Base-by-base conservation (phyloP, 805 yeast species). In the Suhomyces xylopsoci region DNA sequence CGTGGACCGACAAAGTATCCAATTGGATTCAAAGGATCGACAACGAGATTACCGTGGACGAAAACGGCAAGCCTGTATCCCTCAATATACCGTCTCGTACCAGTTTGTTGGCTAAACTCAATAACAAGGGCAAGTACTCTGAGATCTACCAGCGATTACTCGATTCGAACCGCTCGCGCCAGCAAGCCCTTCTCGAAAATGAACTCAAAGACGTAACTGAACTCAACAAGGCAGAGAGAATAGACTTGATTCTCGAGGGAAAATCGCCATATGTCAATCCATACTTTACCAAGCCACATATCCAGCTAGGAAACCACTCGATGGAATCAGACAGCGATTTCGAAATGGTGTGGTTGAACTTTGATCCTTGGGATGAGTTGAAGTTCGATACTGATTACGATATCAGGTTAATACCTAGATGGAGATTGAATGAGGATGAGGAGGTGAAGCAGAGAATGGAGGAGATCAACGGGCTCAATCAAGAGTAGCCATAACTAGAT, bases 361-460 rank as follows among this genome's bases (percentile, higher is more conserved):
- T 75, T 50, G 79, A 76, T 49, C 80, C 80, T 1, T 76, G 80
- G 80, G 74, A 70, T 22, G 80, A 74, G 57, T 59, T 76, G 56
- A 67, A 66, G 52, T 49, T 62, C 32, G 79, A 76, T 48, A 71
- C 75, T 2, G 69, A 67, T 40, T 70, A 62, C 51, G 78, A 74
- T 43, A 69, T 76, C 20, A 60, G 78, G 28, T 60, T 74, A 48
- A 68, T 75, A 25, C 77, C 78, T 7, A 58, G 60, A 24, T 59
- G 61, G 60, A 46, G 56, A 20, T 49, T 49, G 49, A 22, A 14
- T 12, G 43, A 26, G 10, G 45, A 44, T 3, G 51, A 41, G 17
- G 42, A 24, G 7, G 22, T 19, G 24, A 32, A 41, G 10, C 36
- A 48, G 45, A 24, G 38, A 22, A 25, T 40, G 44, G 24, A 14